These are phyloP conservation scores for Sarocladiaceae sp. DNA, from an alignment of 2,329 filamentous ascomycete species.

Conservation along the genomic window DNA sequence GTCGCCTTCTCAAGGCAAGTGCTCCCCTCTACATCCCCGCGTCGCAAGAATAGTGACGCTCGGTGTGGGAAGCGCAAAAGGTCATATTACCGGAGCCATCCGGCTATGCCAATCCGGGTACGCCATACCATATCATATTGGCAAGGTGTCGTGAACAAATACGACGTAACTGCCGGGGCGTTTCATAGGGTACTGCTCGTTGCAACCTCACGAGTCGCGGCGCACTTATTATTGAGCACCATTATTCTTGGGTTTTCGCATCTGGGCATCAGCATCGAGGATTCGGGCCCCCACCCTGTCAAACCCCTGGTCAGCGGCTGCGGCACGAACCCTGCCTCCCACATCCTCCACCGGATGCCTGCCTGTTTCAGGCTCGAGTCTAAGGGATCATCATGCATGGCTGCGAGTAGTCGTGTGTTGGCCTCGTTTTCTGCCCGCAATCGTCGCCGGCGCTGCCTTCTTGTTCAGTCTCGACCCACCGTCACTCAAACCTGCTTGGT, in stretches of 20 bases:
- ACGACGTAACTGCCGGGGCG: constrained; percentile 1
- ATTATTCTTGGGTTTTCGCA: not conserved
- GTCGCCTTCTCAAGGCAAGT: not conserved
- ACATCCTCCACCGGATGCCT: constrained; percentile 4
- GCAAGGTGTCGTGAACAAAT: not conserved
- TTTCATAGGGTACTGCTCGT: not conserved
- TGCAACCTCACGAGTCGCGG: not conserved
- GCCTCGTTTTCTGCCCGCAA: not conserved
- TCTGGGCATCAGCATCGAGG: not conserved
- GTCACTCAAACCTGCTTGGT: not conserved
- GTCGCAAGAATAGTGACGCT: not conserved
- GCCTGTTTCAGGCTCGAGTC: constrained; percentile 6
- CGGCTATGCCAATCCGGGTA: constrained; percentile 1
- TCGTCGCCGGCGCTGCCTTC: not conserved
- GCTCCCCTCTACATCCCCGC: not conserved
- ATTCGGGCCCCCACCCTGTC: not conserved
- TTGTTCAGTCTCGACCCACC: not conserved
- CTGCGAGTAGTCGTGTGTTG: not conserved
- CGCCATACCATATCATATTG: not conserved
- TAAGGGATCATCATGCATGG: not conserved
- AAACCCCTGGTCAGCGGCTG: constrained; percentile 1
- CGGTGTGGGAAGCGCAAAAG: constrained; percentile 1
- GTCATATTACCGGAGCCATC: constrained; percentile 5
- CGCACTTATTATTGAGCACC: not conserved
- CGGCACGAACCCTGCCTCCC: constrained; percentile 6